Base-by-base conservation (phyloP, 176 grass and related monocot species). In the Themeda triandra region DNA sequence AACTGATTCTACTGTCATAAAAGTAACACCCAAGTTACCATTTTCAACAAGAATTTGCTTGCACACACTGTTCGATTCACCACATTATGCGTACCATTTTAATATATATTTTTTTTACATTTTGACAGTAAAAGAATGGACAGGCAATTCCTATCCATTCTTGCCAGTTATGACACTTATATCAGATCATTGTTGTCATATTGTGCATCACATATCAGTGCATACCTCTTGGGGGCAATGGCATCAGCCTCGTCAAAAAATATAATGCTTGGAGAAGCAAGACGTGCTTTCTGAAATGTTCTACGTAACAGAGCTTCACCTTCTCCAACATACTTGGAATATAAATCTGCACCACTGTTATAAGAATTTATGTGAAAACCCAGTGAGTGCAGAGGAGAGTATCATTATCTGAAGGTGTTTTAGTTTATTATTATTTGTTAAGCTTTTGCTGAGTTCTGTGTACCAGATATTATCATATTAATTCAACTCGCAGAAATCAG, bases 271-370 rank as follows among this genome's bases (percentile, higher is more conserved):
- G 96, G 91, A 73, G 91, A 71, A 64, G 93, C 80, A 41, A 98
- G 89, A 60, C 86, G 73, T 62, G 96, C 96, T 80, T 88, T 98
- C 80, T 95, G 93, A 82, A 98, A 98, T 83, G 89, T 98, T 82
- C 85, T 83, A 66, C 89, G 63, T 54, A 93, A 80, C 81, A 93
- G 88, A 74, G 92, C 89, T 85, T 98, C 93, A 85, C 93, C 93
- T 93, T 98, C 96, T 66, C 96, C 96, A 86, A 98, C 96, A 83
- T 95, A 98, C 66, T 93, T 98, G 3, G 93, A 98, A 77, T 98
- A 98, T 58, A 98, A 62, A 28, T 98, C 93, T 66, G 91, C 93
- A 78, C 91, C 92, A 67, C 96, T 98, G 80, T 18, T 65, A 39
- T 23, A 45, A 56, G 21, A 86, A 49, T 14, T 71, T 77, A 86